A percentile compares a stretch with the other conserved stretches of the same genome.
Evolutionary conservation across 139 green algal genomes (phyloP).

Genomic region (Picochlorum sp.): DNA sequence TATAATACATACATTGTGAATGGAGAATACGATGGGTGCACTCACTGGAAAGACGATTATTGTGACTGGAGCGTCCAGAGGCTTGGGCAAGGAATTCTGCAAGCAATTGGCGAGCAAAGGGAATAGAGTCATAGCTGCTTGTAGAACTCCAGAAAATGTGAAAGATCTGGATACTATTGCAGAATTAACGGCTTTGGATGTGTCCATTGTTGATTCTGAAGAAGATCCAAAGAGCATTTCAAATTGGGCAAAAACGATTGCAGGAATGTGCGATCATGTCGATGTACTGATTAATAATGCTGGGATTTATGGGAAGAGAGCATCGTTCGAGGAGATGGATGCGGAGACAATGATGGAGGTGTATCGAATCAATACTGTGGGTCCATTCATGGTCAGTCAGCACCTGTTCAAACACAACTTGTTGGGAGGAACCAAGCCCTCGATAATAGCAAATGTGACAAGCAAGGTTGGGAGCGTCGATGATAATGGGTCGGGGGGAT

Average conservation of each 20-base stretch:
- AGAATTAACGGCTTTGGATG: slow-evolving; percentile 10
- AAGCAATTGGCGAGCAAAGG: slow-evolving; percentile 19
- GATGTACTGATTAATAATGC: slow-evolving; percentile 35
- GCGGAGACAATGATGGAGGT: slow-evolving; percentile 13
- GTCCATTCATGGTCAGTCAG: slow-evolving; percentile 22
- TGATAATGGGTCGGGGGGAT: slow-evolving; percentile 34
- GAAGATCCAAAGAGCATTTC: not conserved
- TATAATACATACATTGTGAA: too few relatives aligned
- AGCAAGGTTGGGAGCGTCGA: slow-evolving; percentile 19
- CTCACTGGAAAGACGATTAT: slow-evolving; percentile 24
- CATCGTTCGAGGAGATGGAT: slow-evolving; percentile 3
- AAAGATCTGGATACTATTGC: slow-evolving; percentile 9
- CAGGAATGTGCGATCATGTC: slow-evolving; percentile 5
- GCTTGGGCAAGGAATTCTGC: slow-evolving; percentile 18
- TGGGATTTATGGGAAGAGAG: slow-evolving; percentile 16
- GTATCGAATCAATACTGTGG: slow-evolving; percentile 20
- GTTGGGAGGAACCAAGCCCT: slow-evolving; percentile 12
- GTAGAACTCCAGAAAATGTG: slow-evolving; percentile 12
- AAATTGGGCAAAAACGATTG: slow-evolving; percentile 11
- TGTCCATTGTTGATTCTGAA: slow-evolving; percentile 11
- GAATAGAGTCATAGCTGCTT: slow-evolving; percentile 22
- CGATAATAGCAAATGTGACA: slow-evolving; percentile 19
- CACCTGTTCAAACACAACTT: slow-evolving; percentile 14
- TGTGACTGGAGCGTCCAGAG: slow-evolving; percentile 15
- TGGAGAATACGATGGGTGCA: not conserved